These are phyloP conservation scores for Zygosaccharomyces kombuchaensis DNA, from an alignment of 805 yeast species.

Conservation along the genomic window DNA sequence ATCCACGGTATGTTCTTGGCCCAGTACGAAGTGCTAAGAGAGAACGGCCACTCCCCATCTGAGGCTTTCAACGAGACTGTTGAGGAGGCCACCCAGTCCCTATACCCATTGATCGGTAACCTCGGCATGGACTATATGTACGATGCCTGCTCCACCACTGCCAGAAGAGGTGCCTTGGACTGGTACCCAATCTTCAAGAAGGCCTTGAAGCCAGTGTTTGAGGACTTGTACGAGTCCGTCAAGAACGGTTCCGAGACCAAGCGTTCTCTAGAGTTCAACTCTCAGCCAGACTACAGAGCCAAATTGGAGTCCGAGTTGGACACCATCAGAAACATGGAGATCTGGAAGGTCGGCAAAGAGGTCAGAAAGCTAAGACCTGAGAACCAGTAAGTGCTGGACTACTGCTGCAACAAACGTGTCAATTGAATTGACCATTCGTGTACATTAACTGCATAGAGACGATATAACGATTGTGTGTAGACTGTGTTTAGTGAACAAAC, in stretches of 20 bases:
- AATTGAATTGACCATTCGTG: conserved; percentile 32
- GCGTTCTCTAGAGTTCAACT: conserved; percentile 98
- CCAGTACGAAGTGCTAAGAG: conserved; percentile 99
- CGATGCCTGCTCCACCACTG: conserved; percentile 99
- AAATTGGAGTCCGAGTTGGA: conserved; percentile 90
- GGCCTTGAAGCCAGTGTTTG: conserved; percentile 97
- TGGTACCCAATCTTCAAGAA: conserved; percentile 99
- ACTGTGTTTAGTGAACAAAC: conserved; percentile 6
- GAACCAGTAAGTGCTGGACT: conserved; percentile 60
- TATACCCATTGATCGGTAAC: conserved; percentile 98
- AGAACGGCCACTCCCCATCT: conserved; percentile 99
- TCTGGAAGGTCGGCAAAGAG: conserved; percentile 99
- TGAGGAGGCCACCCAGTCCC: conserved; percentile 99
- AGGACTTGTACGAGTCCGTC: conserved; percentile 91
- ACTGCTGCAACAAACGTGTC: conserved; percentile 18
- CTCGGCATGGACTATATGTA: conserved; percentile 99
- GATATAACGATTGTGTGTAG: conserved; percentile 6
- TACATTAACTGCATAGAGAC: conserved; percentile 13
- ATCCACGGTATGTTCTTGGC: conserved; percentile 99
- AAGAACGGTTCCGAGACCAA: conserved; percentile 96
- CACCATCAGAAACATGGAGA: conserved; percentile 94
- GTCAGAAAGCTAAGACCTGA: conserved; percentile 99
- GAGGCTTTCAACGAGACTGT: conserved; percentile 99
- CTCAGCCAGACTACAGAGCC: conserved; percentile 96
- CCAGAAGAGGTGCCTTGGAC: conserved; percentile 99